Conservation (phyloP, 371 early-diverging fungal species). For the Mortierella sp. region DNA sequence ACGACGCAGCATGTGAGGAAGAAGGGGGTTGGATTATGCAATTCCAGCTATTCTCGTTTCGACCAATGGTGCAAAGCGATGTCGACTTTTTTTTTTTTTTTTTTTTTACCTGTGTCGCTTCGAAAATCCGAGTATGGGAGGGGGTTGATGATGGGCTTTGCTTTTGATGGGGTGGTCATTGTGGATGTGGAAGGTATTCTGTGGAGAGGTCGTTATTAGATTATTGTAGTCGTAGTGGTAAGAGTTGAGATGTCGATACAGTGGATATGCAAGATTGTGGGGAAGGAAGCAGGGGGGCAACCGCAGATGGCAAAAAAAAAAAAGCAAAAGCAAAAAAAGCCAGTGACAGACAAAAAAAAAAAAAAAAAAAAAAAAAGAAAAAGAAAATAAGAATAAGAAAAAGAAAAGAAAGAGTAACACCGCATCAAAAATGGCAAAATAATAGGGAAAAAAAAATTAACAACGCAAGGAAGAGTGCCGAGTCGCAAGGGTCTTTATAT, state of each 20-base stretch:
- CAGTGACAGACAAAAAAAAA: no score
- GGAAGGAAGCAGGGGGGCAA: no score
- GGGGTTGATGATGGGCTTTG: slow-evolving; percentile 21
- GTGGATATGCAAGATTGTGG: no score
- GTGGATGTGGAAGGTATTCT: background rate
- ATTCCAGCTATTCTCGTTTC: background rate
- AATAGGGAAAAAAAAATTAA: background rate
- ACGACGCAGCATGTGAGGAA: background rate
- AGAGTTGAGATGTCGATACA: no score
- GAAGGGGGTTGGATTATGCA: background rate
- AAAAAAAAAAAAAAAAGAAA: no score
- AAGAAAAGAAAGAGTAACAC: background rate
- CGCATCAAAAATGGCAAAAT: background rate
- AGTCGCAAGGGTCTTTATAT: no score
- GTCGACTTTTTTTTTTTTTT: slow-evolving; percentile 10
- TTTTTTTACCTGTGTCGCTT: slow-evolving; percentile 62
- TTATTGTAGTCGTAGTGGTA: no score
- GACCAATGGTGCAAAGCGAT: background rate
- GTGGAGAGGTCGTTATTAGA: background rate
- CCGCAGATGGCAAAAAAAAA: no score
- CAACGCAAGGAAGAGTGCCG: no score
- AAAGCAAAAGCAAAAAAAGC: no score
- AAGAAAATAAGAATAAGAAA: no score
- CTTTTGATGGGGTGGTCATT: background rate
- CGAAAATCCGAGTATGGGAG: slow-evolving; percentile 59